Evolutionary conservation across 2,329 filamentous ascomycete species (phyloP), one percentile per base, ranked within the genome.

Genomic region (Immersiporthe knoxdaviesiana): DNA sequence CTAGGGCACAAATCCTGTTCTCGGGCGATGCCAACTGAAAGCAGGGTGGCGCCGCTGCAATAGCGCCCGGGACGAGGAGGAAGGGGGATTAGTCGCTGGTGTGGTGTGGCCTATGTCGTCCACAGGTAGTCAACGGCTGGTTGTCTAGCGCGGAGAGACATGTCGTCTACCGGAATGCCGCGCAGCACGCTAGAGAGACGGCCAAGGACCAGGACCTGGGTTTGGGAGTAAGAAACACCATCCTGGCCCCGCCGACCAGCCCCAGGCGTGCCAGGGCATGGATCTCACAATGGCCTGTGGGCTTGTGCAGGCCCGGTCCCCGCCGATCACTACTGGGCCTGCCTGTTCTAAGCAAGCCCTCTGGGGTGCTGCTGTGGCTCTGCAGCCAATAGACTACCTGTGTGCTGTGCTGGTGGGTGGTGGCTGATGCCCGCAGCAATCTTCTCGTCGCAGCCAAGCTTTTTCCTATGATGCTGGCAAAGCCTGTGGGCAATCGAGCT

Each of bases 341-440:
- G 47, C 69, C 59, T 10, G 37, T 66, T 66, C 63, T 18, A 65
- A 56, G 30, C 69, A 68, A 68, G 56, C 52, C 47, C 50, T n/a
- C 61, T 65, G 66, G 66, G 59, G 35, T 32, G 39, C 61, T 18
- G 50, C 37, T 32, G 35, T 39, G 37, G 60, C 39, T 16, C 56
- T 32, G 35, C 30, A 44, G 69, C 66, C 66, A 70, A 68, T 70
- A 37, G 32, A 52, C 62, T 27, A 24, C 44, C 47, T 52, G 30
- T 54, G 16, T 14, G n/a, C 30, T 32, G 14, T 63, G 12, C 27
- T 50, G 24, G 37, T 7, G 24, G 24, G 37, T 7, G 24, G 60
- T 63, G 41, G 60, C 39, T 63, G 37, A 56, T 56, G n/a, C 39
- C 14, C 30, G 24, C 39, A 39, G n/a, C 44, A 41, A 61, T 24